These are phyloP conservation scores for Clavulina sp. DNA, from an alignment of 768 basidiomycete genomes.

Conservation along the genomic window DNA sequence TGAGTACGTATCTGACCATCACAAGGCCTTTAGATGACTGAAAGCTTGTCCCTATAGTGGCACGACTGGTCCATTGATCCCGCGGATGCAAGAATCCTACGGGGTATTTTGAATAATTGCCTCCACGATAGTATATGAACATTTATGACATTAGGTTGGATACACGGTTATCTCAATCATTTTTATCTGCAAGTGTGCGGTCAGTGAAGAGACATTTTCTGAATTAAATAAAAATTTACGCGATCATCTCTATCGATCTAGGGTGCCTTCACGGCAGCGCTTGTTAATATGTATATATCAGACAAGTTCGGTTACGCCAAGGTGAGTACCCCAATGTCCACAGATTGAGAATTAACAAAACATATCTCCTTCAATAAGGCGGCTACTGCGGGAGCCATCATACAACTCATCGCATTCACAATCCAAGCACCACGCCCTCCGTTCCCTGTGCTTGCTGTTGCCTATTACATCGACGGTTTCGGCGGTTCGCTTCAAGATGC, in stretches of 20 bases:
- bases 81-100: constrained; percentile 45
- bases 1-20: too few species aligned
- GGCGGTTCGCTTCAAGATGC: constrained; percentile 28
- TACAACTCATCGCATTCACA: constrained; percentile 19
- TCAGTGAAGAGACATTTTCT: neutral
- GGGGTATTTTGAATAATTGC: constrained; percentile 19
- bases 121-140: neutral
- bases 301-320: constrained; percentile 32
- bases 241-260: constrained; percentile 17
- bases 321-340: constrained; percentile 19
- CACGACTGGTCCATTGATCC: too few species aligned
- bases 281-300: constrained; percentile 30
- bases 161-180: constrained; percentile 42
- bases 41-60: too few species aligned
- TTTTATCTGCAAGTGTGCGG: constrained; percentile 31
- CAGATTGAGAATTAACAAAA: too few species aligned
- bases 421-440: constrained; percentile 28
- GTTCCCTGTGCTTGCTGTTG: constrained; percentile 28
- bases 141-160: constrained; percentile 21
- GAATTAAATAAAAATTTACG: neutral
- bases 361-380: too few species aligned
- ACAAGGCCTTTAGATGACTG: too few species aligned
- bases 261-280: constrained; percentile 33
- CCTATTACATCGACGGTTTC: constrained; percentile 28
- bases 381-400: too few species aligned